Base-by-base conservation (phyloP, 2,329 filamentous ascomycete genomes). In the Paecilomyces sp. region DNA sequence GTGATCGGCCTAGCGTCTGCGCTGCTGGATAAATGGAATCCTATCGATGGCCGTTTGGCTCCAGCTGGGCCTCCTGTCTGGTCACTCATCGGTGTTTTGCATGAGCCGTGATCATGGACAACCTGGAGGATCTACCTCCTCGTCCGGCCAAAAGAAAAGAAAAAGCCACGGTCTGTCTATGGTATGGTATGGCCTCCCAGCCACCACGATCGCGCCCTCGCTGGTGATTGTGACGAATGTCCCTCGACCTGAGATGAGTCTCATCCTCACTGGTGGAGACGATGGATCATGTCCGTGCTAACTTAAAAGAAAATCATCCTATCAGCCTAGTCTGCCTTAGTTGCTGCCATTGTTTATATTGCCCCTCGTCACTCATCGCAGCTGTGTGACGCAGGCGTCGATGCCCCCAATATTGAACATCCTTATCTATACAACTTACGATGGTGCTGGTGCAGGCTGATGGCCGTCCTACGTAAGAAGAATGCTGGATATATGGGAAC, bases 1-100 rank as follows among this genome's bases (percentile, higher is more conserved):
- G 53, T 58, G 57, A 58, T 58, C 41, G n/a, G n/a, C 41, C n/a
- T 47, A 47, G 41, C 41, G 41, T 47, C 4, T 47, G 41, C 41
- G 41, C 41, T 47, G 41, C 41, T 47, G 41, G 41, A 47, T n/a
- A 57, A 60, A 57, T 53, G 30, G 58, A 60, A 58, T 34, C 50
- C 50, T 31, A 18, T 47, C 41, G 41, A 47, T 18, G 36, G 36
- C 36, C 15, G 15, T 47, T 47, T 47, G 6, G 13, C 15, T 47
- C 41, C 41, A 18, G 41, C 41, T 47, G 41, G 2, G n/a, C 41
- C n/a, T 47, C 41, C 41, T 47, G 41, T 47, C 41, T 47, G 41
- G 41, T 47, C 15, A n/a, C 5, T 18, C 6, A 15, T 47, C 15
- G n/a, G 41, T 47, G 41, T 47, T 47, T 47, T 47, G 41, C n/a